Evolutionary conservation across 2,329 filamentous ascomycete species (phyloP), one percentile per base, ranked within the genome.

Genomic region (Aureobasidium lini): DNA sequence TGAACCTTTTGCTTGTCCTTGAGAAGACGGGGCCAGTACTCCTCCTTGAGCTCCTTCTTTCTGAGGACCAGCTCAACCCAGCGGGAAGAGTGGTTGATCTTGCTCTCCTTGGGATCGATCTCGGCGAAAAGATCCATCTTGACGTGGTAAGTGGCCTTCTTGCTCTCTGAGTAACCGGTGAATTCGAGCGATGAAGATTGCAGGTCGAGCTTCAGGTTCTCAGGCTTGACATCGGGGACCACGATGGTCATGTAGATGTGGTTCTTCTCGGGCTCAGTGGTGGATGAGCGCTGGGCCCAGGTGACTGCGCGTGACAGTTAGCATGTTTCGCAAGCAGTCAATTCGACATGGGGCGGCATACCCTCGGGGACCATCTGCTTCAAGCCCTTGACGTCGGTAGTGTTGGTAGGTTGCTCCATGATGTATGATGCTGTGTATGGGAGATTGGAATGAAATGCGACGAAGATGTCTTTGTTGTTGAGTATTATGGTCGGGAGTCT

Each of bases 251-350:
- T 83, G 81, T 91, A 95, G 81, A 99, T 79, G 79, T 90, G 89
- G 83, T 99, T 99, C 81, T 92, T 95, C 74, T 86, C 82, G 60
- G 88, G 74, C 59, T 96, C 92, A 66, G 80, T 80, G 68, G 76
- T 79, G 71, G 87, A 94, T 48, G 93, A 97, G 81, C 94, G 92
- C 81, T 99, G 94, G 66, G 94, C 93, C 94, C 94, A 99, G 76
- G 91, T 88, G 69, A 99, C 94, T 97, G 70, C 43, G 44, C 58
- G 60, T 13, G n/a, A 50, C 56, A 64, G 65, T 70, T 61, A 68
- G 54, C 36, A 34, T 32, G 36, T 31, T 32, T 34, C 9, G 23
- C 16, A 16, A 29, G 9, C 23, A n/a, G 11, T 36, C 16, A 9
- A 42, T 28, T 36, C 37, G 1, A 18, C 10, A n/a, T 11, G 57